Base-by-base conservation (phyloP, 1,139 yeast genomes). In the Magnusiomyces suaveolens region DNA sequence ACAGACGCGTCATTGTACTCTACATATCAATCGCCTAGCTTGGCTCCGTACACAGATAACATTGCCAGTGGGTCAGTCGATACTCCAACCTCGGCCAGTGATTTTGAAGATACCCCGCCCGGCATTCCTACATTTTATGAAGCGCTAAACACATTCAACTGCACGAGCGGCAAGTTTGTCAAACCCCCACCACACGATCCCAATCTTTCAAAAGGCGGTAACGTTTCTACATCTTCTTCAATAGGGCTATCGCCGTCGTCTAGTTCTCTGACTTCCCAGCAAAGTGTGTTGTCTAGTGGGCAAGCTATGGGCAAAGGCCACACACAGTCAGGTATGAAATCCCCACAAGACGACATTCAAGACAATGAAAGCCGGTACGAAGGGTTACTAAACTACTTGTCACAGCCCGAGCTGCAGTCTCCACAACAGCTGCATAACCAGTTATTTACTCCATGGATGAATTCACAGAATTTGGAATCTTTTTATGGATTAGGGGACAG, bases 71-170 rank as follows among this genome's bases (percentile, higher is more conserved):
- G 36, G 12, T 29, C 36, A 8, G 12, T 14, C n/a, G 24, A 41
- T 12, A 4, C 46, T 18, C 2, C 24, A 2, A 41, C 20, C 6
- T 41, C 46, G 24, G 20, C 2, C 10, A 14, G 20, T 20, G 46
- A 41, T 6, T 29, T 29, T 29, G 36, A 29, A 8, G 36, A 29
- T 6, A 29, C 36, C 6, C 36, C 36, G 6, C 36, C 36, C 12
- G 36, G 36, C 12, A 29, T 8, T 23, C 24, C 46, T 3, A 14
- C 24, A 4, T 41, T 41, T 41, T 20, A 18, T 41, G 46, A 41
- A 41, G 46, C 46, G 16, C 46, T 41, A 4, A 41, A 41, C 46
- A 41, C 46, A 41, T 41, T 41, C 20, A 41, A 23, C 25, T 41
- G 46, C 23, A 41, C 46, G 3, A n/a, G 20, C 2, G 46, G 23